Conservation (phyloP, 2,329 filamentous ascomycete genomes). For the Claviceps spartinae region DNA sequence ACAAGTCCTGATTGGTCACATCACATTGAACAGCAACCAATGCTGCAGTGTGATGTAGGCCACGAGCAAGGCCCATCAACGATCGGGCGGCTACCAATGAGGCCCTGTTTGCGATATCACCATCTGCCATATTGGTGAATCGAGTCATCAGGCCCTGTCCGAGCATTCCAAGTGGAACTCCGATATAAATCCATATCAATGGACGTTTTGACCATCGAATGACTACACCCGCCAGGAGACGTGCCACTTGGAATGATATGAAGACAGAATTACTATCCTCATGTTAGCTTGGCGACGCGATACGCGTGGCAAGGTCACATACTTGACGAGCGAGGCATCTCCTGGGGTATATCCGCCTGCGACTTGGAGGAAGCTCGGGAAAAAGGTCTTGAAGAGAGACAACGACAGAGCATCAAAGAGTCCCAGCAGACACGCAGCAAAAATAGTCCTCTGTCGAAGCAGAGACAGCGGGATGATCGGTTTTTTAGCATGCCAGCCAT, state of each 20-base stretch:
- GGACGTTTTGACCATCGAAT: conserved; percentile 23
- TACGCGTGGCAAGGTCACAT: conserved; percentile 4
- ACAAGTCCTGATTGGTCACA: conserved; percentile 18
- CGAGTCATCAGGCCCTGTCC: conserved; percentile 16
- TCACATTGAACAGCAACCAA: conserved; percentile 15
- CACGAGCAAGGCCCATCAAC: conserved; percentile 16
- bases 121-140: conserved; percentile 8
- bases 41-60: conserved; percentile 10
- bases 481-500: conserved; percentile 21
- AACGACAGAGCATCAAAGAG: conserved; percentile 25
- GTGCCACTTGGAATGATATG: conserved; percentile 23
- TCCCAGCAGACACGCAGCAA: conserved; percentile 22
- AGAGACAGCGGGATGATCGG: conserved; percentile 26
- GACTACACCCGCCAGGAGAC: conserved; percentile 19
- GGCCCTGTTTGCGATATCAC: conserved; percentile 12
- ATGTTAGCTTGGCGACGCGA: not conserved
- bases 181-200: conserved; percentile 13
- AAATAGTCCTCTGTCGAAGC: conserved; percentile 22
- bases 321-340: conserved; percentile 24
- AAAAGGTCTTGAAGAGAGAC: conserved; percentile 24
- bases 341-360: conserved; percentile 22
- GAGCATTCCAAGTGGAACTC: conserved; percentile 15
- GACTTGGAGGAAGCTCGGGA: conserved; percentile 26
- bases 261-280: conserved; percentile 15
- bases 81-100: conserved; percentile 16